Conservation (phyloP, 2,329 filamentous ascomycete genomes). For the Corinectria fuckeliana region DNA sequence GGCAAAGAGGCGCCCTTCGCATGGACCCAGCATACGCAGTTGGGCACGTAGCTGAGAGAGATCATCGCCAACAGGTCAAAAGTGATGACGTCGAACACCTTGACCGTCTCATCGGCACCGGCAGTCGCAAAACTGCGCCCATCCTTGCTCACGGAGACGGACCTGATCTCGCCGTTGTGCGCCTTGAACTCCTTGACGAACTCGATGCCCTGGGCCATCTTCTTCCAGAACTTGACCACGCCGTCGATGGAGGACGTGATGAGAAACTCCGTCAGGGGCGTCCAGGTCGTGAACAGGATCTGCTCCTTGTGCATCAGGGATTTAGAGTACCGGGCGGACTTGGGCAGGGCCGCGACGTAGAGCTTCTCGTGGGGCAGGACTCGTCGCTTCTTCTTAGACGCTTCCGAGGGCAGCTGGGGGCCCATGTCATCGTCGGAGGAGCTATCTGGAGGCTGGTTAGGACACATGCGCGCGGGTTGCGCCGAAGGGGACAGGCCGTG, state of each 20-base stretch:
- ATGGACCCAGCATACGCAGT: conserved; percentile 91
- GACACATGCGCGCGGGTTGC: conserved; percentile 1
- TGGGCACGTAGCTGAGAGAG: conserved; percentile 75
- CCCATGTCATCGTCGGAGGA: conserved; percentile 94
- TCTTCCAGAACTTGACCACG: conserved; percentile 99
- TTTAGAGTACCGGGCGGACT: conserved; percentile 83
- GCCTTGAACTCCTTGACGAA: conserved; percentile 98
- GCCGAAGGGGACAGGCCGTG: conserved; percentile 30
- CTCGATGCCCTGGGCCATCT: conserved; percentile 86
- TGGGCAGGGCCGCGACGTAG: conserved; percentile 88
- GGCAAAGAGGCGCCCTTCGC: conserved; percentile 86
- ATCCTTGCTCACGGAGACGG: conserved; percentile 85
- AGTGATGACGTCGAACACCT: conserved; percentile 83
- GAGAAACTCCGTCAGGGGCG: conserved; percentile 90
- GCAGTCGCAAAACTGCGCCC: conserved; percentile 93
- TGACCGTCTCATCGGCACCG: conserved; percentile 78
- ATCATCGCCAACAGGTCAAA: conserved; percentile 89
- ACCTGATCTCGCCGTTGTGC: conserved; percentile 83
- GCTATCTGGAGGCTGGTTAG: conserved; percentile 53
- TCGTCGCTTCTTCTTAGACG: conserved; percentile 88
- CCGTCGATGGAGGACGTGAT: conserved; percentile 94
- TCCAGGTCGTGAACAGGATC: conserved; percentile 84
- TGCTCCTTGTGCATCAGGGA: conserved; percentile 99
- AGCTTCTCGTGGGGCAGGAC: conserved; percentile 94
- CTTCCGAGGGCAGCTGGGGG: conserved; percentile 82